A percentile compares a stretch with the other conserved stretches of the same genome.
Evolutionary conservation across 306 rosid genomes (phyloP).

Genomic region (Geum urbanum): DNA sequence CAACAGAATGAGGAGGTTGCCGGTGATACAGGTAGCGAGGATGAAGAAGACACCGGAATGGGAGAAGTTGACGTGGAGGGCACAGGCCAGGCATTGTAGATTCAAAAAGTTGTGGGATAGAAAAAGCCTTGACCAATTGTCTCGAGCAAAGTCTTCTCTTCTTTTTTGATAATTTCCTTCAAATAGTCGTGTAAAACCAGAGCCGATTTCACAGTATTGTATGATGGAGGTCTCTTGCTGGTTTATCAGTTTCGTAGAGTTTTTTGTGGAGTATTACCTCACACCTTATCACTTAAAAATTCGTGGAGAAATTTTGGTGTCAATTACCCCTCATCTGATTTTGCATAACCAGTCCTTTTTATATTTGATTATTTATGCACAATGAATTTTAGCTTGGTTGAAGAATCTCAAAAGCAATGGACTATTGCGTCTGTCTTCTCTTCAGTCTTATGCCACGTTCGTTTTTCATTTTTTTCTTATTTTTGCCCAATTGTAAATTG

Average conservation of each 20-base stretch:
- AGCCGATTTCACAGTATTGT: constrained; percentile 9
- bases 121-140: constrained; percentile 22
- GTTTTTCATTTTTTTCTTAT: too few species aligned
- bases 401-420: not conserved
- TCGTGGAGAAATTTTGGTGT: not conserved
- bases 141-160: constrained; percentile 16
- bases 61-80: constrained; percentile 81
- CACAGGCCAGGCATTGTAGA: constrained; percentile 55
- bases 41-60: constrained; percentile 96
- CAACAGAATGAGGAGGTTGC: constrained; percentile 72
- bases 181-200: constrained; percentile 37
- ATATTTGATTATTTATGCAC: not conserved
- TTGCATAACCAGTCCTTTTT: not conserved
- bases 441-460: not conserved
- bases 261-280: constrained; percentile 12
- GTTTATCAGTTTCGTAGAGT: constrained; percentile 15
- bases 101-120: constrained; percentile 30
- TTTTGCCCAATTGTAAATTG: too few species aligned
- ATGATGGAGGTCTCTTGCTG: constrained; percentile 29
- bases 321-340: not conserved
- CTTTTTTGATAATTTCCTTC: constrained; percentile 9
- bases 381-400: not conserved
- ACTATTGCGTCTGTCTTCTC: not conserved
- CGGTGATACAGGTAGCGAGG: constrained; percentile 85
- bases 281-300: constrained; percentile 1